Evolutionary conservation across 441 rosid genomes (phyloP), one percentile per base, ranked within the genome.

Genomic region (Arabidopsis hybrid): DNA sequence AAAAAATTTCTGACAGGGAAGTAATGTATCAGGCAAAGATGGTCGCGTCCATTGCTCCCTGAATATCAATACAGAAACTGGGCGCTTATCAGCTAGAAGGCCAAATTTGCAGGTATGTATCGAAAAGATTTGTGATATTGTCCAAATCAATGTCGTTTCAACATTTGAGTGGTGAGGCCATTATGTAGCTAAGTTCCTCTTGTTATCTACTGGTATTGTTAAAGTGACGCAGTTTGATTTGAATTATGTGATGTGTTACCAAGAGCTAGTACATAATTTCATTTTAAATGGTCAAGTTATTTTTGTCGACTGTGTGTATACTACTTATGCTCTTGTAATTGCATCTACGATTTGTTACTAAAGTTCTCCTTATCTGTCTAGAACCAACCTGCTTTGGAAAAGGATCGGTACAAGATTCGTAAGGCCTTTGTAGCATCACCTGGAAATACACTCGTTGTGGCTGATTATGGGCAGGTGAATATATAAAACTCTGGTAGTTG

Each of bases 361-460:
- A 26, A 12, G 11, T 7, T 18, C 42, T 50, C 7, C 13, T 36
- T 56, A 42, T 39, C 3, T 12, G 65, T 50, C 36, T 86, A 95
- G 98, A 95, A 95, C 81, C 99, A 95, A 63, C 99, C 99, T 74
- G 98, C 99, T 49, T 74, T 95, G 84, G 99, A 95, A 86, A 95
- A 95, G 86, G 99, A 95, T 75, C 87, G 99, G 60, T 95, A 95
- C 81, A 95, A 95, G 86, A 95, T 95, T 74, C 93, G 98, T 69
- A 91, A 89, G 83, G 97, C 99, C 76, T 95, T 95, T 72, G 69
- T 95, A 74, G 95, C 99, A 52, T 86, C 89, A 62, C 98, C 98
- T 11, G 97, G 95, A 80, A 92, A 89, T 79, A 89, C 97, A 29
- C 98, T 95, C 50, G 83, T 95, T 38, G 99, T 95, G 69, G 98